Evolutionary conservation across 768 basidiomycete genomes (phyloP), one percentile per base, ranked within the genome.

Genomic region (Daedaleopsis nitida): DNA sequence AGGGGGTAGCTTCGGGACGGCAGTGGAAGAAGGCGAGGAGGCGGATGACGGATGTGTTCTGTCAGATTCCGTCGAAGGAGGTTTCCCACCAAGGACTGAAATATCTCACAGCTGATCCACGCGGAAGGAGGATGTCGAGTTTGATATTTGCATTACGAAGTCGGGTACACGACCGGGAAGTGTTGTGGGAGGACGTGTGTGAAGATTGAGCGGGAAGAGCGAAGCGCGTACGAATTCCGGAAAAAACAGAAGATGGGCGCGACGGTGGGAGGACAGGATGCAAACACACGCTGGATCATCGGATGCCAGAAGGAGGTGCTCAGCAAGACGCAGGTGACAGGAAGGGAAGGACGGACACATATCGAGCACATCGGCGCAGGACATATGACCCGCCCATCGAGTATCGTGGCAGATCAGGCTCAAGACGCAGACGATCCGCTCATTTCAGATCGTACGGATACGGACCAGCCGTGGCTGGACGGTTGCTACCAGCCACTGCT

Each of bases 341-440:
- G 39, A 43, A 38, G 49, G 54, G 54, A 55, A 55, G 49, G 19
- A 27, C 12, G 21, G 10, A 43, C 37, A 48, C 56, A 56, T 35
- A 55, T 49, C 27, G 38, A 49, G 52, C 37, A 48, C 23, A 47
- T 47, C 35, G 14, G 32, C 35, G 61, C n/a, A 43, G 61, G 52
- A 52, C 56, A 62, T 53, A 62, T 63, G 62, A 63, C 62, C 62
- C 53, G 11, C 39, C 32, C 3, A 45, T 54, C 32, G 43, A 12
- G 62, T 58, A 63, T 63, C 61, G 57, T 45, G 54, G 62, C 62
- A 55, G 57, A 59, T 63, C 62, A 63, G 57, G 38, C 57, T 52
- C 57, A 55, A 50, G 9, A 35, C 51, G 54, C 42, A 37, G 62
- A 64, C 62, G 62, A 64, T 64, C 62, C 34, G 55, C 52, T 58